A percentile compares a stretch with the other conserved stretches of the same genome.
Conservation (phyloP, 1,284 basidiomycete genomes). For the Cryptococcus jaspeensis region DNA sequence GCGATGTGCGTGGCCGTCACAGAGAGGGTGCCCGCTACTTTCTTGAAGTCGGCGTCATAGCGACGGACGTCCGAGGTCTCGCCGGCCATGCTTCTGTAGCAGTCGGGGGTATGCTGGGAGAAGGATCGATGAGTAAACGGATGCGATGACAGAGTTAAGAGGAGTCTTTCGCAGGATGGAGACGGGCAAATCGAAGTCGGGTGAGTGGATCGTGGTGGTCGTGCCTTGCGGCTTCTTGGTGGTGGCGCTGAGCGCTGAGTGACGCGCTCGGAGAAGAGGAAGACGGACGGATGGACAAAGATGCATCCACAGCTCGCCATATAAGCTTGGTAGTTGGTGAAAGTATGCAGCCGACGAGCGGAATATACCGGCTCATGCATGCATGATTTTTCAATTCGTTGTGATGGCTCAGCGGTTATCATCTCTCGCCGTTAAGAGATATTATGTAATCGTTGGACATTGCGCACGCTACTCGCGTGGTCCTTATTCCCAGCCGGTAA, state of each 20-base stretch:
- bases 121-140: neutral
- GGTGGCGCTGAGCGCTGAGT: neutral
- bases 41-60: conserved; percentile 46
- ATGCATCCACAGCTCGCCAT: too few relatives aligned
- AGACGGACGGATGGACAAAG: too few relatives aligned
- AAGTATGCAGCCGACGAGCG: too few relatives aligned
- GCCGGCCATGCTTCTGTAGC: conserved; percentile 9
- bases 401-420: too few relatives aligned
- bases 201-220: neutral
- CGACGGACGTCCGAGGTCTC: conserved; percentile 18
- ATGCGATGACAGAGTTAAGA: neutral
- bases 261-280: too few relatives aligned
- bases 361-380: too few relatives aligned
- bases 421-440: too few relatives aligned
- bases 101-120: neutral
- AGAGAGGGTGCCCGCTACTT: conserved; percentile 43
- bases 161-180: neutral
- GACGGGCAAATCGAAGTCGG: neutral
- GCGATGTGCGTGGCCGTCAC: conserved; percentile 42
- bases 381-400: too few relatives aligned
- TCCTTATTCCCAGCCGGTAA: too few relatives aligned
- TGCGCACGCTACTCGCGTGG: too few relatives aligned
- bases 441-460: too few relatives aligned
- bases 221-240: neutral
- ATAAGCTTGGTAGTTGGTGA: too few relatives aligned